Percentiles rank a stretch among this genome's conserved stretches.
These are phyloP conservation scores for Ogataea allantospora DNA, from an alignment of 805 yeast species.

Conservation along the genomic window DNA sequence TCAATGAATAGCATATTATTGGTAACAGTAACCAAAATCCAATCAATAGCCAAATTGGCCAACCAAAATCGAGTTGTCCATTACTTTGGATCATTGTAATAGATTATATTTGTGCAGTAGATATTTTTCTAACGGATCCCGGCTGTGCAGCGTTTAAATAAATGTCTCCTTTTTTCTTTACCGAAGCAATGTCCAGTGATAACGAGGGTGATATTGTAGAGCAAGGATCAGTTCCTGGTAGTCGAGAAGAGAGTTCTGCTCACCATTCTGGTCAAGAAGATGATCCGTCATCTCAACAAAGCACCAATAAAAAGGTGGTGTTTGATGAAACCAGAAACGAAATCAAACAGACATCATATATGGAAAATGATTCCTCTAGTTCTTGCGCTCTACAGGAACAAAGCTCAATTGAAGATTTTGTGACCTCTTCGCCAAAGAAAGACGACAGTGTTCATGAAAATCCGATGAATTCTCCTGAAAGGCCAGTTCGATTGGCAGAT, in stretches of 20 bases:
- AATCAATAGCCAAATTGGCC: conserved; percentile 46
- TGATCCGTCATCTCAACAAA: neutral
- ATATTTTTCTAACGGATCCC: no score
- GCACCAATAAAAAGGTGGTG: conserved; percentile 13
- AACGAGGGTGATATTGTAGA: conserved; percentile 15
- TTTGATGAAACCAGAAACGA: conserved; percentile 9
- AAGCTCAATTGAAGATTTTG: neutral
- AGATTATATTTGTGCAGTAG: no score
- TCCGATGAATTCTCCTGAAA: conserved; percentile 6
- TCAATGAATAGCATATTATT: conserved; percentile 37
- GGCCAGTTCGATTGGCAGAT: neutral
- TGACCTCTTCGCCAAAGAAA: neutral
- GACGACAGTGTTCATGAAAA: conserved; percentile 4
- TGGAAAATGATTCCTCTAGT: neutral
- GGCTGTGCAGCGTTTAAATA: conserved; percentile 11
- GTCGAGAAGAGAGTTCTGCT: neutral
- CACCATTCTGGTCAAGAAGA: neutral
- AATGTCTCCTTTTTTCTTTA: neutral
- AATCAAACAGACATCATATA: neutral
- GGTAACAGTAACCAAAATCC: conserved; percentile 48
- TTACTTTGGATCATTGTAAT: no score
- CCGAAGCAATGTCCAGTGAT: conserved; percentile 8
- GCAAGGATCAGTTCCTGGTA: conserved; percentile 16
- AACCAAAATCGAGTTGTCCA: conserved; percentile 18
- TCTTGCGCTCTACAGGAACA: no score